Conservation (phyloP, 2,329 filamentous ascomycete genomes). For the Monascus ruber region DNA sequence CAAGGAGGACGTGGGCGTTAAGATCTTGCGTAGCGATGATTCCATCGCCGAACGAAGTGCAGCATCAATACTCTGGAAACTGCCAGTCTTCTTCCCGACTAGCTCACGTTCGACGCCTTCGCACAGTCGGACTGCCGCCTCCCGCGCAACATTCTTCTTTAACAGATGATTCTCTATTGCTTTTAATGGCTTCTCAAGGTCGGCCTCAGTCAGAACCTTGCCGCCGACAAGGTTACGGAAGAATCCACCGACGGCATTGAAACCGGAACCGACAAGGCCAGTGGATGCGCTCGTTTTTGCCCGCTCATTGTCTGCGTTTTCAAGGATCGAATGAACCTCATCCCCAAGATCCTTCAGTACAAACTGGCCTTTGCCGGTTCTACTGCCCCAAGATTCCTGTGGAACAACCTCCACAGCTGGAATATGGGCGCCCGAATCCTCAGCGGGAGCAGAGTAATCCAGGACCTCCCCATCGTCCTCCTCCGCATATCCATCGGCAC, state of each 20-base stretch:
- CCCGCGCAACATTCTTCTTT: slow-evolving; percentile 90
- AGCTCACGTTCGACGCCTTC: slow-evolving; percentile 85
- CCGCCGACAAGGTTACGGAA: slow-evolving; percentile 94
- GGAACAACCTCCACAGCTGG: slow-evolving; percentile 63
- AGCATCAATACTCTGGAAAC: slow-evolving; percentile 77
- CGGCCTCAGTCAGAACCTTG: slow-evolving; percentile 78
- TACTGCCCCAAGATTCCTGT: slow-evolving; percentile 70
- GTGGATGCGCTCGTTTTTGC: slow-evolving; percentile 36
- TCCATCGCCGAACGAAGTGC: slow-evolving; percentile 82
- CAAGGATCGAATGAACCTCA: slow-evolving; percentile 81
- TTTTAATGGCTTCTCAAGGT: slow-evolving; percentile 85
- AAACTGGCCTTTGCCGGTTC: slow-evolving; percentile 80
- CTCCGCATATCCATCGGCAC: slow-evolving; percentile 74
- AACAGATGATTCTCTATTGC: slow-evolving; percentile 92
- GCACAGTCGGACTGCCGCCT: slow-evolving; percentile 83
- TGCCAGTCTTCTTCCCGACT: slow-evolving; percentile 80
- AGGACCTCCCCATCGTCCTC: slow-evolving; percentile 70
- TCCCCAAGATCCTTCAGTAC: slow-evolving; percentile 87
- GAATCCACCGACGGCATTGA: slow-evolving; percentile 73
- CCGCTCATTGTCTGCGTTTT: slow-evolving; percentile 60
- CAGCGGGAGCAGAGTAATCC: slow-evolving; percentile 70
- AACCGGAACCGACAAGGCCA: slow-evolving; percentile 65
- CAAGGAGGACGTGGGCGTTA: slow-evolving; percentile 88
- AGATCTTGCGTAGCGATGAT: slow-evolving; percentile 82
- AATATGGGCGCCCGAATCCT: slow-evolving; percentile 43